A percentile compares a stretch with the other conserved stretches of the same genome.
Evolutionary conservation across 2,329 filamentous ascomycete genomes (phyloP).

Genomic region (Didymella segeticola): DNA sequence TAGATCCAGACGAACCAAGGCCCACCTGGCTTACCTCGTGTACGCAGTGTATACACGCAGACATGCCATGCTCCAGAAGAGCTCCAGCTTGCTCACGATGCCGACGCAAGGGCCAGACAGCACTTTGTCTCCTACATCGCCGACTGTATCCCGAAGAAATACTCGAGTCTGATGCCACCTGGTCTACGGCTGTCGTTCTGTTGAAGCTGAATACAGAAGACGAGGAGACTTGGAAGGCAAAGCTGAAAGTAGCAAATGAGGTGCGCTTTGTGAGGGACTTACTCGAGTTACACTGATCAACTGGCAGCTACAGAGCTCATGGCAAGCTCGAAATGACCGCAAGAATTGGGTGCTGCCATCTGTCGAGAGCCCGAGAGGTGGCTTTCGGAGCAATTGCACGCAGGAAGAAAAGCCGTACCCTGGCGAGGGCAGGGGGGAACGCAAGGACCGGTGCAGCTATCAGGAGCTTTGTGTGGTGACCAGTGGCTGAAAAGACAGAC

Average conservation of each 20-base stretch:
- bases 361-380: slow-evolving; percentile 1
- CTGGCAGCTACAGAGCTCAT: slow-evolving; percentile 18
- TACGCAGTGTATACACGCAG: slow-evolving; percentile 35
- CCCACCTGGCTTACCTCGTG: slow-evolving; percentile 39
- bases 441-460: slow-evolving; percentile 4
- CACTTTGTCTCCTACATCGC: slow-evolving; percentile 35
- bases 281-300: background rate
- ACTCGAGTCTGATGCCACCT: background rate
- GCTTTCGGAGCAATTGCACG: background rate
- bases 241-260: slow-evolving; percentile 9
- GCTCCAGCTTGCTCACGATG: slow-evolving; percentile 39
- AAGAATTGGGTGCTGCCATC: slow-evolving; percentile 38
- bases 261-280: background rate
- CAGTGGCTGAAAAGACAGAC: background rate
- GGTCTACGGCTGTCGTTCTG: slow-evolving; percentile 22
- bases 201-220: slow-evolving; percentile 27
- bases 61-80: slow-evolving; percentile 39
- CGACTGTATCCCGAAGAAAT: slow-evolving; percentile 25
- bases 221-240: slow-evolving; percentile 20
- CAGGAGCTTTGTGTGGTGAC: slow-evolving; percentile 1
- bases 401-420: background rate
- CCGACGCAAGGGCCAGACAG: slow-evolving; percentile 19
- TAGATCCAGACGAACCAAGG: slow-evolving; percentile 10
- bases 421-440: slow-evolving; percentile 11
- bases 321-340: slow-evolving; percentile 21